Conservation (phyloP, 192 early-diverging fungal species). For the Entomortierella parvispora region DNA sequence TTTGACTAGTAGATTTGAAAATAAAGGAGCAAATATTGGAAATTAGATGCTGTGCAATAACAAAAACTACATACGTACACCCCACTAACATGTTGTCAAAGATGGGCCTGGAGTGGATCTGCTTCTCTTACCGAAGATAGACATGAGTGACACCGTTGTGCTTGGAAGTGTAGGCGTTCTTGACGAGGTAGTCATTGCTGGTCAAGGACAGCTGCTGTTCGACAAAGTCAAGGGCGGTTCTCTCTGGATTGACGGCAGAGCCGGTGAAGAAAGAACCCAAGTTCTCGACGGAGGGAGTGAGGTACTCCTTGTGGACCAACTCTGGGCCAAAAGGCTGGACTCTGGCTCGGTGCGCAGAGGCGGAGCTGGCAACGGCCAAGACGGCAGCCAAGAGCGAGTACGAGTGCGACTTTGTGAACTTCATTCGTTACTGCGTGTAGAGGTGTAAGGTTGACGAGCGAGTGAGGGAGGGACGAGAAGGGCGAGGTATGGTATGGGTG, state of each 20-base stretch:
- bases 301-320: conserved; percentile 42
- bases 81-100: no score
- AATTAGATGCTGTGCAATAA: no score
- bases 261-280: conserved; percentile 18
- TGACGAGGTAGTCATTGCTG: conserved; percentile 60
- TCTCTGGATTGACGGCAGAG: conserved; percentile 28
- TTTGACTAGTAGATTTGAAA: conserved; percentile 52
- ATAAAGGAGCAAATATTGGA: no score
- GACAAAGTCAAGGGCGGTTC: conserved; percentile 62
- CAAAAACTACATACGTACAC: no score
- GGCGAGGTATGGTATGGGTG: no score
- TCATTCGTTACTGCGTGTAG: conserved; percentile 7
- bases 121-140: conserved; percentile 61
- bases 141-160: conserved; percentile 88
- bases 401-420: conserved; percentile 40
- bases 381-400: conserved; percentile 34
- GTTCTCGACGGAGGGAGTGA: conserved; percentile 15
- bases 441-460: no score
- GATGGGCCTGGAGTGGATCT: not conserved
- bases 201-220: conserved; percentile 49
- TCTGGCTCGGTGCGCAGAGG: conserved; percentile 31
- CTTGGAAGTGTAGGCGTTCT: conserved; percentile 74
- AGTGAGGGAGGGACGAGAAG: no score
- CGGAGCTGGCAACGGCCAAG: conserved; percentile 26
- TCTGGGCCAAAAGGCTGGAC: conserved; percentile 54